These are phyloP conservation scores for Panaeolus papilionaceus DNA, from an alignment of 768 basidiomycete genomes.

Conservation along the genomic window DNA sequence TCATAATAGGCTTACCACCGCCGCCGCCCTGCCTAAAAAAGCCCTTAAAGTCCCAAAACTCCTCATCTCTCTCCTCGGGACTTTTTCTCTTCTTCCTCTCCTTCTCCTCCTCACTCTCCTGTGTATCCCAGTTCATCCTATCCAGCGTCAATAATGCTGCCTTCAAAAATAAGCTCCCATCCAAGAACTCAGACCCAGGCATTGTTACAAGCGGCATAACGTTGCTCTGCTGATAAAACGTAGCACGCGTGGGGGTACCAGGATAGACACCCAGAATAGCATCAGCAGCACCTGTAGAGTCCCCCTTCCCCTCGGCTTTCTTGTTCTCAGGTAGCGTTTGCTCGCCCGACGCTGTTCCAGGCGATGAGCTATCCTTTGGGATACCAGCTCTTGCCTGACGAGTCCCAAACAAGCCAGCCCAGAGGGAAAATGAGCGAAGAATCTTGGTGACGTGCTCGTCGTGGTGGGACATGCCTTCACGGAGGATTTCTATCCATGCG, in stretches of 20 bases:
- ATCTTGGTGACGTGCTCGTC: slow-evolving; percentile 50
- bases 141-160: slow-evolving; percentile 58
- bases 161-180: slow-evolving; percentile 70
- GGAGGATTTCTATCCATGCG: slow-evolving; percentile 15
- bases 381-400: slow-evolving; percentile 25
- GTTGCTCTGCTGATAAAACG: slow-evolving; percentile 5
- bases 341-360: slow-evolving; percentile 31
- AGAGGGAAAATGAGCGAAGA: slow-evolving; percentile 42
- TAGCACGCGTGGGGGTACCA: not conserved
- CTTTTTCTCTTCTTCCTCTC: slow-evolving; percentile 7
- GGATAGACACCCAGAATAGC: slow-evolving; percentile 7
- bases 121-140: slow-evolving; percentile 44
- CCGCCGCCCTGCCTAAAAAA: slow-evolving; percentile 22
- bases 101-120: slow-evolving; percentile 35
- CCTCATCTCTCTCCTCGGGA: slow-evolving; percentile 38
- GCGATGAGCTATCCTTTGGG: slow-evolving; percentile 26
- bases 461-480: slow-evolving; percentile 7
- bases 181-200: slow-evolving; percentile 56
- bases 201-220: slow-evolving; percentile 28
- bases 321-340: slow-evolving; percentile 50
- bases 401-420: slow-evolving; percentile 30
- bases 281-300: slow-evolving; percentile 9
- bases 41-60: slow-evolving; percentile 32
- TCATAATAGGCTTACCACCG: slow-evolving; percentile 4
- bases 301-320: not conserved